A percentile compares a stretch with the other conserved stretches of the same genome.
These are phyloP conservation scores for Coemansia sp. DNA, from an alignment of 192 early-diverging fungal genomes.

Conservation along the genomic window DNA sequence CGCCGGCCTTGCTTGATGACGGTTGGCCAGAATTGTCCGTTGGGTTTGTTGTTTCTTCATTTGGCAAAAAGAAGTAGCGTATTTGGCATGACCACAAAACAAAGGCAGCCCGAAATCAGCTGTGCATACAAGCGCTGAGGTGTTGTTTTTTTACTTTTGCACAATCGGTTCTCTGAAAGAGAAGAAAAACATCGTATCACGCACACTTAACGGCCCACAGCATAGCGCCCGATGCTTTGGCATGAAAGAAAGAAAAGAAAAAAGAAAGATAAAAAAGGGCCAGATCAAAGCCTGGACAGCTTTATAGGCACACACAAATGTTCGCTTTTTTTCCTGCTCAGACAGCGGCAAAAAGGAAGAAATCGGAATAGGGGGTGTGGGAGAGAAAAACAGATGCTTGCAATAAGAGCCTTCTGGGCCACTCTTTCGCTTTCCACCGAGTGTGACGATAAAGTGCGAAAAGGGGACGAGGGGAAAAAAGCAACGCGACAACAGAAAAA, in stretches of 20 bases:
- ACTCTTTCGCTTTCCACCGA: background rate
- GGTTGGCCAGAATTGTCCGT: conserved; percentile 25
- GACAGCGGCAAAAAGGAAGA: background rate
- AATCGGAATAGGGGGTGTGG: background rate
- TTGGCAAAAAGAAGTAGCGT: background rate
- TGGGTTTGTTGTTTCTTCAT: conserved; percentile 2
- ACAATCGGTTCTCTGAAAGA: too few species aligned
- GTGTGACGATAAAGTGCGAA: conserved; percentile 1
- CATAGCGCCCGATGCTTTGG: background rate
- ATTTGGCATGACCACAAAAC: background rate
- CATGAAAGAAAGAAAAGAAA: background rate
- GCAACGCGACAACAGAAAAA: background rate
- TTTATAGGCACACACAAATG: background rate
- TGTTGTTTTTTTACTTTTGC: too few species aligned
- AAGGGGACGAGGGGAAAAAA: conserved; percentile 5
- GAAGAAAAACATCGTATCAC: too few species aligned
- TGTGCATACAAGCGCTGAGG: background rate
- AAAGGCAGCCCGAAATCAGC: background rate
- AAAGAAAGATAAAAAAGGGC: background rate
- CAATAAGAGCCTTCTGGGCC: background rate
- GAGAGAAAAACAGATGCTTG: background rate
- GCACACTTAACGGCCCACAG: background rate
- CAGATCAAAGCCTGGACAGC: background rate
- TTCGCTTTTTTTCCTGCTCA: background rate
- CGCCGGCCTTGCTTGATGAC: conserved; percentile 7